Evolutionary conservation across 192 early-diverging fungal species (phyloP).

Genomic region (Linnemannia hyalina): DNA sequence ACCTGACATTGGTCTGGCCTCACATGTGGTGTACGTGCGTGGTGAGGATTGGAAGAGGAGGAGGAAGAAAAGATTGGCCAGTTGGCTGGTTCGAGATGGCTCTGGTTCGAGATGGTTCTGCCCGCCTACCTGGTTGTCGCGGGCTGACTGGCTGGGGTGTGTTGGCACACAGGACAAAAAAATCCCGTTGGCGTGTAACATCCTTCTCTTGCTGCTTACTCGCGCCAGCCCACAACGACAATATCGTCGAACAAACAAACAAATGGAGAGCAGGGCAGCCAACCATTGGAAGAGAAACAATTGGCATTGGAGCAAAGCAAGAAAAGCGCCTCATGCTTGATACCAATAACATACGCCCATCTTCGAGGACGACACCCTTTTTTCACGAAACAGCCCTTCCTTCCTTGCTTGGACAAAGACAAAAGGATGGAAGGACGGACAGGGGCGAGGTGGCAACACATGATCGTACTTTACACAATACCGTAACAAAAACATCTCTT

Average conservation of each 20-base stretch:
- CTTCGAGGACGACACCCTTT: too few relatives aligned
- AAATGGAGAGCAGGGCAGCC: background rate
- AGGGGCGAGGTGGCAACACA: background rate
- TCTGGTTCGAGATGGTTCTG: background rate
- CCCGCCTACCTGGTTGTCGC: background rate
- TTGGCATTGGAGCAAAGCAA: background rate
- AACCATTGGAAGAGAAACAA: background rate
- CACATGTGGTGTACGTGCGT: background rate
- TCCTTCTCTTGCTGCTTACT: background rate
- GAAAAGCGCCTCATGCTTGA: background rate
- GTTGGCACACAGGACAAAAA: background rate
- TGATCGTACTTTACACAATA: background rate
- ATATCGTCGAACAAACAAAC: background rate
- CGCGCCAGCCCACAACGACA: background rate
- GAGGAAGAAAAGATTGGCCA: background rate
- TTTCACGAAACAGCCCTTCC: background rate
- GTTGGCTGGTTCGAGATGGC: background rate
- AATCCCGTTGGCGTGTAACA: background rate
- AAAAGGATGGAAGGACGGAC: background rate
- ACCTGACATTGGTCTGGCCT: background rate
- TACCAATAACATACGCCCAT: background rate
- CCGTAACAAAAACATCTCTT: background rate
- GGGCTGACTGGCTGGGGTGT: background rate
- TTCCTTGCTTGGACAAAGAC: too few relatives aligned
- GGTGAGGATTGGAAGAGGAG: background rate